phyloP scores from a whole-genome alignment of 371 early-diverging fungal species.

The Lichtheimia corymbifera region DNA sequence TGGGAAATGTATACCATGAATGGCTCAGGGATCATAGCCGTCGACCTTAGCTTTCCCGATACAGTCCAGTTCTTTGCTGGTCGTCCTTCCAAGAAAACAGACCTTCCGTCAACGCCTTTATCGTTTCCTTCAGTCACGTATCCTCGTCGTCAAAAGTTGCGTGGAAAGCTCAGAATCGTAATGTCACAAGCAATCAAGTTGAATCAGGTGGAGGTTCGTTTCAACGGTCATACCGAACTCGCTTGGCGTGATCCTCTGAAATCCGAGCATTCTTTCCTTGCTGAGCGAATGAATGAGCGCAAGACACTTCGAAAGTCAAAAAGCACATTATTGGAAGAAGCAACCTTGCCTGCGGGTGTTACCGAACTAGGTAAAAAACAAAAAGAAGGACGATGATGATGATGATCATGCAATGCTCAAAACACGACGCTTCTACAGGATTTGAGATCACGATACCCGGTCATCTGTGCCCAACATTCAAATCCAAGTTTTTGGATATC shows the following conservation, averaged over 20 bases:
- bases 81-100: constrained; percentile 18
- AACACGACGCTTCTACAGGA: constrained; percentile 3
- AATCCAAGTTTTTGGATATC: constrained; percentile 26
- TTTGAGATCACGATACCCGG: constrained; percentile 39
- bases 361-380: constrained; percentile 27
- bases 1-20: constrained; percentile 15
- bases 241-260: constrained; percentile 33
- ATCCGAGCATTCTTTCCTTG: constrained; percentile 20
- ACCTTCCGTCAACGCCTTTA: neutral
- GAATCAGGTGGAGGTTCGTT: constrained; percentile 25
- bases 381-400: neutral
- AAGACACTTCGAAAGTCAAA: constrained; percentile 32
- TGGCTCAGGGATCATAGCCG: constrained; percentile 26
- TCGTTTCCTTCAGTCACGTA: constrained; percentile 15
- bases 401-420: no score
- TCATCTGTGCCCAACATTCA: constrained; percentile 27
- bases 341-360: constrained; percentile 31
- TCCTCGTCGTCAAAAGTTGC: constrained; percentile 35
- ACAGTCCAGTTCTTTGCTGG: constrained; percentile 31
- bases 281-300: constrained; percentile 25
- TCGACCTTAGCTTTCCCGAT: constrained; percentile 31
- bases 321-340: constrained; percentile 25
- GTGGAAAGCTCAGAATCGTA: constrained; percentile 35
- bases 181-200: constrained; percentile 31
- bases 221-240: constrained; percentile 29